Base-by-base conservation (phyloP, 2,329 filamentous ascomycete species). In the Ophiostoma fasciatum region DNA sequence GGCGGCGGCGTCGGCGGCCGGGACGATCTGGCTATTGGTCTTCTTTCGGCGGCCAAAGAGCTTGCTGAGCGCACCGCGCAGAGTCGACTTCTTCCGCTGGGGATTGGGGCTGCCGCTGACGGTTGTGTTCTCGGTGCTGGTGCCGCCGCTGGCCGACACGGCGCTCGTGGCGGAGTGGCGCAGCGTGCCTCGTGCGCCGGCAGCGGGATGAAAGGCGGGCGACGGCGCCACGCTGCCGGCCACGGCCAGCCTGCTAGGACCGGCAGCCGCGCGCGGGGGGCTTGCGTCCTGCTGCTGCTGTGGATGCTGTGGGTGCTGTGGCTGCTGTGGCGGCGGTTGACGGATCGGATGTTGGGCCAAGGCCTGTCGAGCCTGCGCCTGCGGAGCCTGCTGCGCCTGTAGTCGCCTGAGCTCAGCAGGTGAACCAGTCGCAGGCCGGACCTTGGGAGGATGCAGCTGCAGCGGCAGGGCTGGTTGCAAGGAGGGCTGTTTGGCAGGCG, bases 11-110 rank as follows among this genome's bases (percentile, higher is more conserved):
- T 50, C 43, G 22, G n/a, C 27, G 25, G 23, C 11, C 8, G 25
- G 17, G 17, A 46, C 44, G 10, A 45, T 40, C 31, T 54, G 51
- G 37, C 55, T 57, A 12, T 48, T 52, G 28, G 45, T 50, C 53
- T 68, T 73, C 53, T 67, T 70, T 42, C 63, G 71, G 40, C 68
- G 64, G 12, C 70, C 66, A 50, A 78, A 75, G 9, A 78, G 52
- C 42, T 61, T 70, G 33, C 68, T 64, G 31, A 78, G 49, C 0
- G 70, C 69, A 14, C 61, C 60, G 35, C 66, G 66, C 34, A 78
- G 51, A 0, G 65, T 67, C 1, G 71, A 74, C 49, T 69, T 74
- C 45, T 74, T 75, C 40, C 68, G 55, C 35, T 64, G 60, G 2
- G 68, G 66, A 18, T 48, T 36, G 10, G 30, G 33, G 18, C 33